These are phyloP conservation scores for Pseudonectria buxi DNA, from an alignment of 2,329 filamentous ascomycete genomes.

Conservation along the genomic window DNA sequence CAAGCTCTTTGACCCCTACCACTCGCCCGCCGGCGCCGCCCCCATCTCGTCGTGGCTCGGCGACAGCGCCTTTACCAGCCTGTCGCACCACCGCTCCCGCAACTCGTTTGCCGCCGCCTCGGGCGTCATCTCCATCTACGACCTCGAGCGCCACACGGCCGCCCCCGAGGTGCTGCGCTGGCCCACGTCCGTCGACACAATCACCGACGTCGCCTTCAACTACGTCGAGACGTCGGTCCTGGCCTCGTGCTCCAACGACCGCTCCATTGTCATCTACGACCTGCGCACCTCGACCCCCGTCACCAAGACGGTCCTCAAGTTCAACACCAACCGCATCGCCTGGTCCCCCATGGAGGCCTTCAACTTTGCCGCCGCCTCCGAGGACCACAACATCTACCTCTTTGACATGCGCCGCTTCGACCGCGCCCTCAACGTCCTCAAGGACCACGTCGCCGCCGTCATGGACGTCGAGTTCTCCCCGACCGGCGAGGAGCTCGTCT, in stretches of 20 bases:
- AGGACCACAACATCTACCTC: slow-evolving; percentile 82
- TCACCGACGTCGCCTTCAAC: slow-evolving; percentile 84
- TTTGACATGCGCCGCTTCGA: slow-evolving; percentile 94
- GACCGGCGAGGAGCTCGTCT: slow-evolving; percentile 88
- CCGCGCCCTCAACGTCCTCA: slow-evolving; percentile 80
- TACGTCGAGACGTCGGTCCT: slow-evolving; percentile 88
- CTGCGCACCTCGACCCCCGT: slow-evolving; percentile 79
- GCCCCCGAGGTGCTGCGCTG: slow-evolving; percentile 78
- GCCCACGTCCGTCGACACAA: slow-evolving; percentile 86
- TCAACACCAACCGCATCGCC: slow-evolving; percentile 74
- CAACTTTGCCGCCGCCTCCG: slow-evolving; percentile 87
- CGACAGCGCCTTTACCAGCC: slow-evolving; percentile 69
- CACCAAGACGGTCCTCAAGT: slow-evolving; percentile 70
- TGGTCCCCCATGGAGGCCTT: slow-evolving; percentile 98
- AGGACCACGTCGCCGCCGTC: slow-evolving; percentile 82
- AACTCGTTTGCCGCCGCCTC: slow-evolving; percentile 76
- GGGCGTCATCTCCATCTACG: slow-evolving; percentile 78
- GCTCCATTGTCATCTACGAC: slow-evolving; percentile 86
- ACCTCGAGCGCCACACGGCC: slow-evolving; percentile 71
- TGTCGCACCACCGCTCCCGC: slow-evolving; percentile 74
- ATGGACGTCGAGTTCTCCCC: slow-evolving; percentile 97
- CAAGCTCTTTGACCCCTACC: slow-evolving; percentile 88
- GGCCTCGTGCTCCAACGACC: slow-evolving; percentile 77
- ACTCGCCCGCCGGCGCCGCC: slow-evolving; percentile 58
- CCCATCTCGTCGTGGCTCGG: slow-evolving; percentile 83